Conservation (phyloP, 257 asterid genomes). For the Coffea eugenioides region DNA sequence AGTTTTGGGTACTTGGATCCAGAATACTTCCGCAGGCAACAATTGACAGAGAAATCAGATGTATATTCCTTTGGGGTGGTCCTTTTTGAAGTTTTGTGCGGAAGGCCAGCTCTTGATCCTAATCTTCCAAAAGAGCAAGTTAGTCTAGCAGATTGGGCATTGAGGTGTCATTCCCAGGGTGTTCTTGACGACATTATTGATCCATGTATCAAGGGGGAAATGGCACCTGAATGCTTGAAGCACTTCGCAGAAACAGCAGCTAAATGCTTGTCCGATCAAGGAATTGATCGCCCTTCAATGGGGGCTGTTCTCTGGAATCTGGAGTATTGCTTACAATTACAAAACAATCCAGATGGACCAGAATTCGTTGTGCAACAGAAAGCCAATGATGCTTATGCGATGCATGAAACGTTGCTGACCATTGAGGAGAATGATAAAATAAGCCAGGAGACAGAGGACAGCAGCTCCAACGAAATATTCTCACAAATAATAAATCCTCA, state of each 20-base stretch:
- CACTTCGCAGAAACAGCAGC: slow-evolving; percentile 50
- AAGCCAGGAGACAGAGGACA: slow-evolving; percentile 18
- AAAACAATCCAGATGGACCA: slow-evolving; percentile 37
- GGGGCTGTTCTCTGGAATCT: slow-evolving; percentile 72
- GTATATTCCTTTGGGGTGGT: slow-evolving; percentile 80
- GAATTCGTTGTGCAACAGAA: slow-evolving; percentile 31
- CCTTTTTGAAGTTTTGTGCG: slow-evolving; percentile 60
- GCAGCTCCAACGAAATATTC: slow-evolving; percentile 15
- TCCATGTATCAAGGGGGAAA: slow-evolving; percentile 39
- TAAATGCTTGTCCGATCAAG: slow-evolving; percentile 59
- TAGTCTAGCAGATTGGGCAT: slow-evolving; percentile 69
- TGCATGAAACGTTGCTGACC: slow-evolving; percentile 32
- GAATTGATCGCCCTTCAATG: slow-evolving; percentile 67
- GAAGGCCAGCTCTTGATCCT: slow-evolving; percentile 60
- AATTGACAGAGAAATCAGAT: slow-evolving; percentile 72
- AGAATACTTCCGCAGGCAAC: slow-evolving; percentile 69
- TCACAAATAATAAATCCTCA: slow-evolving; percentile 30
- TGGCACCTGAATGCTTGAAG: slow-evolving; percentile 43
- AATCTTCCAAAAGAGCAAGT: slow-evolving; percentile 57
- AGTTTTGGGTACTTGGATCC: slow-evolving; percentile 85
- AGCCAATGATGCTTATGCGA: slow-evolving; percentile 34
- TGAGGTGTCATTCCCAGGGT: slow-evolving; percentile 25
- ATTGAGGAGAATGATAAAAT: slow-evolving; percentile 28
- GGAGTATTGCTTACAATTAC: slow-evolving; percentile 51
- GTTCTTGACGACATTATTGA: slow-evolving; percentile 41